Conservation (phyloP, 768 basidiomycete genomes). For the Mycena alexandri region DNA sequence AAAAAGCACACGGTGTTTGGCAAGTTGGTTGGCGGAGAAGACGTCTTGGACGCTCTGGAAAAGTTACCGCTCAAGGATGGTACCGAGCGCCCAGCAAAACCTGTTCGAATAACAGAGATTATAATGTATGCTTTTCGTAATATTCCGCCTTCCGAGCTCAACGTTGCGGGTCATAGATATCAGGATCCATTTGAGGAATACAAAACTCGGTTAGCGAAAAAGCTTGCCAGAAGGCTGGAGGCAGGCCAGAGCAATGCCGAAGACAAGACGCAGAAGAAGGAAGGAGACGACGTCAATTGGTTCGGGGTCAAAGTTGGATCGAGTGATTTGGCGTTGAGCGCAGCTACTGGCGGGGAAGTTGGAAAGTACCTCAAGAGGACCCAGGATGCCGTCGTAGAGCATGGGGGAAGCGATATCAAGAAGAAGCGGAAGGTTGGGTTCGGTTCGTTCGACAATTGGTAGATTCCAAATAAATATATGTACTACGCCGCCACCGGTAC, state of each 20-base stretch:
- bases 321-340: constrained; percentile 45
- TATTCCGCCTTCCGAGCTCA: not conserved
- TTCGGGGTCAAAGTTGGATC: constrained; percentile 89
- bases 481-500: constrained; percentile 52
- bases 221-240: constrained; percentile 71
- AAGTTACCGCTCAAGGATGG: constrained; percentile 84
- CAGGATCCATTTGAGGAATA: constrained; percentile 98
- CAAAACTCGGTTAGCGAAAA: constrained; percentile 84
- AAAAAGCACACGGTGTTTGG: constrained; percentile 98
- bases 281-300: constrained; percentile 84
- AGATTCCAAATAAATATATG: constrained; percentile 31
- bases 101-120: constrained; percentile 87
- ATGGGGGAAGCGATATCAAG: constrained; percentile 59
- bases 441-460: constrained; percentile 93
- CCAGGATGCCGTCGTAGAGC: constrained; percentile 40
- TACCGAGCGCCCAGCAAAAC: constrained; percentile 88
- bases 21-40: constrained; percentile 95
- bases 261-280: constrained; percentile 61
- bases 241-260: constrained; percentile 50
- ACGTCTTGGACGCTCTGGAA: constrained; percentile 88
- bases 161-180: constrained; percentile 61
- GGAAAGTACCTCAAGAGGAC: constrained; percentile 81
- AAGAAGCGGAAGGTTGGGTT: constrained; percentile 91
- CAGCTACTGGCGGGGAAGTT: constrained; percentile 64
- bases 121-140: constrained; percentile 72